Base-by-base conservation (phyloP, 805 yeast species). In the Schizosaccharomyces lindneri region DNA sequence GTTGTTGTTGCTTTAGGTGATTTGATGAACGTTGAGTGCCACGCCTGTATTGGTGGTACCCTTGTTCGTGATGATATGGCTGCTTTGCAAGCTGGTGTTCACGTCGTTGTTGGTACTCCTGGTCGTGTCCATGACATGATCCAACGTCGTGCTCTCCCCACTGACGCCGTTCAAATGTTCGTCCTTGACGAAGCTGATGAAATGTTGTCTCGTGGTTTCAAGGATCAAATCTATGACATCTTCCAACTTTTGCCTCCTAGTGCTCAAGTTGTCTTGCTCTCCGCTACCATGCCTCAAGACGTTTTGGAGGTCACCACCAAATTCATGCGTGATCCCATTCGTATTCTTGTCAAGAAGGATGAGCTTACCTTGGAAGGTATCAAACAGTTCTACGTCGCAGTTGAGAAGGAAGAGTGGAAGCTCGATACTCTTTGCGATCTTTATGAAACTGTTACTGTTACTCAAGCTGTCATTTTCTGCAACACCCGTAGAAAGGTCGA, bases 121-220 rank as follows among this genome's bases (percentile, higher is more conserved):
- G 98, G 98, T 71, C 83, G 98, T 77, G 97, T 93, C 66, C 81
- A 78, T 70, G 97, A 93, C 74, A 87, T 93, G 90, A 89, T 93
- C 71, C 85, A 86, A 75, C 82, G 97, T 73, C 80, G 95, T 70
- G 78, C 77, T 75, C 82, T 93, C 74, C 82, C 77, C 72, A 84
- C 95, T 65, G 81, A 86, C 69, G 79, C 83, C 73, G 79, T 93
- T 70, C 87, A 88, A 78, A 87, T 93, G 94, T 81, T 93, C 76
- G 83, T 90, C 71, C 79, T 93, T 70, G 98, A 90, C 77, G 98
- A 90, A 78, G 97, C 97, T 70, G 98, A 90, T 79, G 97, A 93
- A 79, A 80, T 90, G 82, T 80, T 90, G 72, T 81, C 87, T 59
- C 79, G 86, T 64, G 98, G 98, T 63, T 90, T 90, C 79, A 86